phyloP scores from a whole-genome alignment of 345 rosid genomes.

The Camelina hispida region DNA sequence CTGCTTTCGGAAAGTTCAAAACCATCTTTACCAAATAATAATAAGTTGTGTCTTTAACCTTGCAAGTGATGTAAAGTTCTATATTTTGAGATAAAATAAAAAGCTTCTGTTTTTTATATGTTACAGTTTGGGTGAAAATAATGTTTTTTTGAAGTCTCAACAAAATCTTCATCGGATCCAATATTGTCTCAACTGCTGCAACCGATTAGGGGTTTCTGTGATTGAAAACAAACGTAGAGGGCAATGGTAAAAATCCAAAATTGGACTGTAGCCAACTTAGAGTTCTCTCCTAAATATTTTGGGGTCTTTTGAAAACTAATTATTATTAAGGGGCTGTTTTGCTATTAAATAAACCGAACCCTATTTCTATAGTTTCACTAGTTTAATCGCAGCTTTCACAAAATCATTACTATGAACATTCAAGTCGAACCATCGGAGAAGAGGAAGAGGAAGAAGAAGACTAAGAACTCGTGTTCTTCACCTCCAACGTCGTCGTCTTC shows the following conservation, averaged over 20 bases:
- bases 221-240: neutral
- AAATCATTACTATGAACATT: neutral
- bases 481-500: too few relatives aligned
- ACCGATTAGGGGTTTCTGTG: neutral
- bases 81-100: neutral
- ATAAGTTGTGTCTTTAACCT: slow-evolving; percentile 9
- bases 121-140: neutral
- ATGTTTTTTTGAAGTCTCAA: neutral
- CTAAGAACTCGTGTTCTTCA: neutral
- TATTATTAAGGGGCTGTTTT: too few relatives aligned
- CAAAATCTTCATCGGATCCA: neutral
- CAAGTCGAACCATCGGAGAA: neutral
- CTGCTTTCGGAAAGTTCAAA: neutral
- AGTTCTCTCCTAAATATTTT: too few relatives aligned
- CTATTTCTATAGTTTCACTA: too few relatives aligned
- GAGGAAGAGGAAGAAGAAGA: neutral
- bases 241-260: neutral
- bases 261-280: too few relatives aligned
- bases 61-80: slow-evolving; percentile 5
- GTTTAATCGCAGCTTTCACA: too few relatives aligned
- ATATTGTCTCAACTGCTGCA: too few relatives aligned
- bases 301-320: too few relatives aligned
- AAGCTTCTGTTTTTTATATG: slow-evolving; percentile 12
- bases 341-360: too few relatives aligned
- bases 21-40: slow-evolving; percentile 11